Percentiles rank a stretch among this genome's conserved stretches.
Evolutionary conservation across 2,329 filamentous ascomycete genomes (phyloP).

Genomic region (Apiospora arundinis): DNA sequence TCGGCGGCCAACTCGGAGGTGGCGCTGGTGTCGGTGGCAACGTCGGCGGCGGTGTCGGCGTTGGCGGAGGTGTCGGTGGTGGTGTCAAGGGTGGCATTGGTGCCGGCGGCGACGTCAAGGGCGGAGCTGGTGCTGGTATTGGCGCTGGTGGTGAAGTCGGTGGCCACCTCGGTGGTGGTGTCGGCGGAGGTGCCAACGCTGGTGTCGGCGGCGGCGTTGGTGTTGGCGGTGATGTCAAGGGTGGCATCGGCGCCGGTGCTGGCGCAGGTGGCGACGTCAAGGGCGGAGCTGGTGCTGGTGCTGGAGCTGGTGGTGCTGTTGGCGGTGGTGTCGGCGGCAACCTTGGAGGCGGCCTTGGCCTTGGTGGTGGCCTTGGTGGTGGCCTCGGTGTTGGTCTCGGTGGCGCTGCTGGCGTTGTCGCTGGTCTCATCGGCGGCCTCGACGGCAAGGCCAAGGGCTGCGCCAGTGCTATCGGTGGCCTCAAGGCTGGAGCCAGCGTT

Average conservation of each 20-base stretch:
- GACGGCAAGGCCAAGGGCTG: slow-evolving; percentile 18
- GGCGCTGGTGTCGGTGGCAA: neutral
- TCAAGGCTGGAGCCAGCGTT: slow-evolving; percentile 7
- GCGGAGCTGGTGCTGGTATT: neutral
- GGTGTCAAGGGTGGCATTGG: neutral
- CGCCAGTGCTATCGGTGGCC: neutral
- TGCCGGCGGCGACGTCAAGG: neutral
- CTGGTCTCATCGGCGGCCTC: neutral
- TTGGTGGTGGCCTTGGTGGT: neutral
- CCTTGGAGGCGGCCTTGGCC: neutral
- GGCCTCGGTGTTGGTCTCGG: neutral
- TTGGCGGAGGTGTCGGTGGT: neutral
- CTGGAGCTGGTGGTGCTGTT: neutral
- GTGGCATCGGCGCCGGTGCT: neutral
- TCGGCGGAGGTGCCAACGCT: neutral
- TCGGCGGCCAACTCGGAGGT: neutral
- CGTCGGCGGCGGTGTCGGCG: neutral
- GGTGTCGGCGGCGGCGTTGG: neutral
- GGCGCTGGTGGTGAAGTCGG: neutral
- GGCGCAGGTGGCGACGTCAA: neutral
- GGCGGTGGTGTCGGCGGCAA: neutral
- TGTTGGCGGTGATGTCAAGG: neutral
- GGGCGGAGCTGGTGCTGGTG: neutral
- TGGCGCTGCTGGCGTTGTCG: neutral
- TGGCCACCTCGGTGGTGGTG: neutral